phyloP scores from a whole-genome alignment of 1,139 yeast genomes.

The Hemisphaericaspora xylofermentans region DNA sequence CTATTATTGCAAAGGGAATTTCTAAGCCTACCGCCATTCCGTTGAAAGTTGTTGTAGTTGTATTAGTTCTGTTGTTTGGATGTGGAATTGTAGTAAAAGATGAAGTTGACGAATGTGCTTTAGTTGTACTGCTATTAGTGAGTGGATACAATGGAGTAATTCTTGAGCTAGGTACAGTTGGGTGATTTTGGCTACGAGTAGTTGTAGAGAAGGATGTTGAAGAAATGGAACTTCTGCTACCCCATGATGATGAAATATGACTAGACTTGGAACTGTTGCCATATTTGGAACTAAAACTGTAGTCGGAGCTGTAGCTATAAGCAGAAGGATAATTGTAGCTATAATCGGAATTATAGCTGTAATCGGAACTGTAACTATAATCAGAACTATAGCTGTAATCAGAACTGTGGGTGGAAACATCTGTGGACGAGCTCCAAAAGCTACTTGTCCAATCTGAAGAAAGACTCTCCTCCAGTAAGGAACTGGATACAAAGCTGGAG shows the following conservation, averaged over 20 bases:
- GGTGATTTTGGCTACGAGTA: neutral
- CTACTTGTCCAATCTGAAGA: neutral
- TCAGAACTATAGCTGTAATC: neutral
- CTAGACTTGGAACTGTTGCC: neutral
- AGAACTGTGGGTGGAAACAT: neutral
- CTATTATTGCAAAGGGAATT: conserved; percentile 1
- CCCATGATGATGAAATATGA: neutral
- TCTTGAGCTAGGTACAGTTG: neutral
- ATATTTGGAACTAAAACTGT: neutral
- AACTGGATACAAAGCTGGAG: neutral
- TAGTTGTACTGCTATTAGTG: neutral
- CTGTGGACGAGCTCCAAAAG: no score
- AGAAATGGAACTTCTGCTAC: neutral
- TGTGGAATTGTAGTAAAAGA: neutral
- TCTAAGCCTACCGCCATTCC: neutral
- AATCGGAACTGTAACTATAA: neutral
- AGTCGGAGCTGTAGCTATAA: neutral
- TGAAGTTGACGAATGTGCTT: neutral
- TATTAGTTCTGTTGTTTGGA: conserved; percentile 1
- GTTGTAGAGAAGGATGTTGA: neutral
- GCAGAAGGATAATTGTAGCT: neutral
- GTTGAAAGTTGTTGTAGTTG: neutral
- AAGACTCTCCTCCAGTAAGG: neutral
- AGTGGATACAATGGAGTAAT: conserved; percentile 1
- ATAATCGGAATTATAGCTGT: neutral